These are phyloP conservation scores for Trichoderma afroharzianum DNA, from an alignment of 2,329 filamentous ascomycete species.

Conservation along the genomic window DNA sequence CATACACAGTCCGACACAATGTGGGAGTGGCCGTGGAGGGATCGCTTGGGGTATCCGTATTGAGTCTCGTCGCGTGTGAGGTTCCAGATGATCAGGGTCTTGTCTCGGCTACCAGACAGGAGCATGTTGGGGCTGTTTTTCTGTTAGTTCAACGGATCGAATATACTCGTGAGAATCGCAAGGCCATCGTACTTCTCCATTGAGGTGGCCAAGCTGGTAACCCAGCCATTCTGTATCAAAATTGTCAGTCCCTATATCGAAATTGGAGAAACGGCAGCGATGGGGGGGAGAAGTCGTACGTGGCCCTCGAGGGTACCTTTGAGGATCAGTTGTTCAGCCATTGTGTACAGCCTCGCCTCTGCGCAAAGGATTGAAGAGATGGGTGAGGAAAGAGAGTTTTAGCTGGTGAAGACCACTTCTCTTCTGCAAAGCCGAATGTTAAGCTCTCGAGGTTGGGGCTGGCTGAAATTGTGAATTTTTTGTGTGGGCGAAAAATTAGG, in stretches of 20 bases:
- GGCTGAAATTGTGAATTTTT: conserved; percentile 40
- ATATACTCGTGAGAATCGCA: neutral
- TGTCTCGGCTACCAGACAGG: conserved; percentile 94
- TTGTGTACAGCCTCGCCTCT: conserved; percentile 50
- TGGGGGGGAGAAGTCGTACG: conserved; percentile 49
- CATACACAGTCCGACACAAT: conserved; percentile 99
- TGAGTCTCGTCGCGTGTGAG: conserved; percentile 96
- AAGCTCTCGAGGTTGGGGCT: conserved; percentile 21
- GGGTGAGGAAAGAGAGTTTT: conserved; percentile 36
- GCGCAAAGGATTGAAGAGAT: conserved; percentile 32
- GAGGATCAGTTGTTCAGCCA: conserved; percentile 93
- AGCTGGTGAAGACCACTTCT: conserved; percentile 28
- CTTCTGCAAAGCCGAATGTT: conserved; percentile 25
- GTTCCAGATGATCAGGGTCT: conserved; percentile 99
- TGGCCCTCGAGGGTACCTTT: conserved; percentile 98
- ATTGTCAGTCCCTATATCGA: conserved; percentile 23
- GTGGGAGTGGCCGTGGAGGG: conserved; percentile 97
- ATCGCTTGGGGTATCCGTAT: conserved; percentile 99
- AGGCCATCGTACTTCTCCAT: conserved; percentile 80
- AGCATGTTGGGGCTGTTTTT: conserved; percentile 90
- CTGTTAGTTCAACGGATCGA: conserved; percentile 23
- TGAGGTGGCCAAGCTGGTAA: conserved; percentile 96
- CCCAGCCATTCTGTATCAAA: conserved; percentile 76
- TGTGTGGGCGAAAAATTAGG: conserved; percentile 54
- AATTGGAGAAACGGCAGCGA: conserved; percentile 21